Evolutionary conservation across 345 rosid species (phyloP), one percentile per base, ranked within the genome.

Genomic region (Triadica sebifera): DNA sequence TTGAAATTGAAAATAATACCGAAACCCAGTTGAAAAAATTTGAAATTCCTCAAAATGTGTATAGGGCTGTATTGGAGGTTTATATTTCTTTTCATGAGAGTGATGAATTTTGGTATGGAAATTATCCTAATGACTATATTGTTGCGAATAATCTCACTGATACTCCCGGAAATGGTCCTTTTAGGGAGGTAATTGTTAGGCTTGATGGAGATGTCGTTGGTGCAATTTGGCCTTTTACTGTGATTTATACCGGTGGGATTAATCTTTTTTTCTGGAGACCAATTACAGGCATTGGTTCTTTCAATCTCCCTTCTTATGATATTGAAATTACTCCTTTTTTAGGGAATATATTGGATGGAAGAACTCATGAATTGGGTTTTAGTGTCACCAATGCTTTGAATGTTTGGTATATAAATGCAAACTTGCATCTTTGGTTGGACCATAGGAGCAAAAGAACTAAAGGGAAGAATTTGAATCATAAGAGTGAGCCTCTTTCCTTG

Each of bases 361-460:
- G 84, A 80, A 69, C 38, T 53, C 98, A 94, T 67, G 55, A 80
- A 72, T 20, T 94, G 0, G 86, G 87, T 39, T 90, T 94, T 72
- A 80, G 88, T 39, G 94, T 94, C 71, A 89, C 93, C 0, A 90
- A 90, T 78, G 91, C 96, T 34, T 82, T 94, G 84, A 84, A 91
- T 72, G 92, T 90, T 61, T 94, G 98, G 97, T 88, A 80, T 41
- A 69, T 94, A 0, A 92, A 94, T 76, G 97, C 92, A 12, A 94
- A 94, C 84, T 81, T 94, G 90, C 98, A 94, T 75, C 91, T 94
- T 61, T 94, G 98, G 96, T 77, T 91, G 84, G 91, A 84, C 51
- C 10, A 66, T 8, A 81, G 75, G 76, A 86, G 79, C 79, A 57
- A 70, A 6, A 82, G 60, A 39, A 91, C 89, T 1, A 69, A 85